Base-by-base conservation (phyloP, 2,329 filamentous ascomycete genomes). In the Ramichloridium luteum region DNA sequence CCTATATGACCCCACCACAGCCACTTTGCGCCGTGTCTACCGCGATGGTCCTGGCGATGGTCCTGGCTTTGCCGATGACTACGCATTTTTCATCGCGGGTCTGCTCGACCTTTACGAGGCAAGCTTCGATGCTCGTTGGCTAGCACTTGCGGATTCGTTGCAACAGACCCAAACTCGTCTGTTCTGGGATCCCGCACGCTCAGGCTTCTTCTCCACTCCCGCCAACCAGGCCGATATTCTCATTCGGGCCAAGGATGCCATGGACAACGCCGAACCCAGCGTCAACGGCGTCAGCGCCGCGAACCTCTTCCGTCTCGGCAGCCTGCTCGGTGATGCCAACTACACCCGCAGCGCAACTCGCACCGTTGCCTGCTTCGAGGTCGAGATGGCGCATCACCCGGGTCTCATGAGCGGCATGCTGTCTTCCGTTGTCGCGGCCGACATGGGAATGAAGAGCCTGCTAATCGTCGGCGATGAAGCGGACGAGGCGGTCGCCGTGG, bases 171-270 rank as follows among this genome's bases (percentile, higher is more conserved):
- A 96, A 56, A 78, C 80, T 35, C 56, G 62, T 2, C 64, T 80
- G 11, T 96, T 96, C 62, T 82, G 82, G 59, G 85, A 93, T 45
- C 53, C 62, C 3, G 58, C 58, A 46, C 40, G 57, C 37, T 47
- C 46, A 29, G 82, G 71, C 17, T 90, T 88, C 65, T 90, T 81
- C 60, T 77, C 75, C 4, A 85, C 80, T 1, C 60, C 68, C 4
- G 59, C 64, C 9, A 58, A 67, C 25, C 74, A 77, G 6, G 62
- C 74, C 1, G 74, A 85, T 47, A 70, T 79, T 16, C 77, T 94
- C 37, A 72, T 96, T 38, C 78, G 88, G 14, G 70, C 94, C 30
- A 98, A 98, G 59, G 84, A 92, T 40, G 90, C 85, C 42, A 94
- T 94, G 70, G 90, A 98, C 56, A 83, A 83, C 4, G 78, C 84